Evolutionary conservation across 176 grass and related monocot species (phyloP).

Genomic region (Eremochloa ophiuroides): DNA sequence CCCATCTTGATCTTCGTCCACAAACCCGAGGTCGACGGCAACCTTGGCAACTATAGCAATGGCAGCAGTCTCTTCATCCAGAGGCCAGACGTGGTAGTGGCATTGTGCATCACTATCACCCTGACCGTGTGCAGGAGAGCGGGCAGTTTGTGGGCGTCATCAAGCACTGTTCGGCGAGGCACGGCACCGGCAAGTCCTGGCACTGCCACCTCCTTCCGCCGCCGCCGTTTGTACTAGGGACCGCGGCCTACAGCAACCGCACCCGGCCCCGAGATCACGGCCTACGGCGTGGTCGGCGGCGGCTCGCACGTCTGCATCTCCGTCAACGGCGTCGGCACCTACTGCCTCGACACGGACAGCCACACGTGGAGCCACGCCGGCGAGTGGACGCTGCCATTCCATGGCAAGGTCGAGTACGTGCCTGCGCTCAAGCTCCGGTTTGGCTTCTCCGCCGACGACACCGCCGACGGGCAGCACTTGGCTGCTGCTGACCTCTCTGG

Average conservation of each 20-base stretch:
- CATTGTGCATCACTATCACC: too few relatives aligned
- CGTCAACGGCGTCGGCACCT: background rate
- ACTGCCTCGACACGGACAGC: background rate
- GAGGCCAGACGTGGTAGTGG: too few relatives aligned
- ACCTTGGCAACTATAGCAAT: accelerated
- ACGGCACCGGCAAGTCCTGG: background rate
- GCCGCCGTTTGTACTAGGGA: background rate
- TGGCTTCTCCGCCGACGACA: background rate
- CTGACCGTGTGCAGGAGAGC: background rate
- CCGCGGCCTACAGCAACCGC: too few relatives aligned
- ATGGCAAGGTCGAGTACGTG: background rate
- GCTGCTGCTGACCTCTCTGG: background rate
- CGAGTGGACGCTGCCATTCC: background rate
- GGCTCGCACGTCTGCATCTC: slow-evolving; percentile 7
- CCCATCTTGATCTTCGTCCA: background rate
- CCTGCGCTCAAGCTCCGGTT: slow-evolving; percentile 1
- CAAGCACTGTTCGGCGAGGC: accelerated
- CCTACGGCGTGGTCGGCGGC: background rate
- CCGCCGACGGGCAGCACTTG: background rate
- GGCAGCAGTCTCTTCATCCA: background rate
- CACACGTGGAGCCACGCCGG: background rate
- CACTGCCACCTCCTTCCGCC: background rate
- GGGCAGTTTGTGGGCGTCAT: background rate
- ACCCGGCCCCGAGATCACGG: background rate
- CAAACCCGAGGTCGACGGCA: background rate